Evolutionary conservation across 2,329 filamentous ascomycete species (phyloP).

Genomic region (Colletotrichum karsti): DNA sequence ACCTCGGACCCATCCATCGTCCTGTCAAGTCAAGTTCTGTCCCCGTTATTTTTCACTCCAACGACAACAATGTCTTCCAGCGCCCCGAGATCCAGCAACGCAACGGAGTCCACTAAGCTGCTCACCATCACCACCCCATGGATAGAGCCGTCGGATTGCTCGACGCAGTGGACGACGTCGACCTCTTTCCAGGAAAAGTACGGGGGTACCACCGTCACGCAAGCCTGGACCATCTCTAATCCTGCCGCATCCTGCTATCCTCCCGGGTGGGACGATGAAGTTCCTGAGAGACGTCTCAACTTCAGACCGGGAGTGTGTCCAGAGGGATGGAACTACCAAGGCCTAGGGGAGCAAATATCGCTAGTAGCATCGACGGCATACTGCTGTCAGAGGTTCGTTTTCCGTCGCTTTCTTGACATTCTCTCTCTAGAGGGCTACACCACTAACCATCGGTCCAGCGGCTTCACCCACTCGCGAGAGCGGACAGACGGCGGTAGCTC

Average conservation of each 20-base stretch:
- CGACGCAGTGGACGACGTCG: neutral
- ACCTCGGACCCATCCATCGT: neutral
- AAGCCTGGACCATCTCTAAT: neutral
- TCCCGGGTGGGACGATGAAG: neutral
- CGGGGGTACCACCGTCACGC: neutral
- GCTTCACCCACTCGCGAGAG: neutral
- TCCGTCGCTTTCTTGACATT: neutral
- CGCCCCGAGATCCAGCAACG: neutral
- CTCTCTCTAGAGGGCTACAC: neutral
- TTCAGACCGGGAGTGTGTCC: conserved; percentile 23
- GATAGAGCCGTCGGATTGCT: conserved; percentile 7
- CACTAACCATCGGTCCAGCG: neutral
- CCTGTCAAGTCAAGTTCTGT: too few relatives aligned
- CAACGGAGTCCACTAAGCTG: neutral
- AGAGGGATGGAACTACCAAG: conserved; percentile 6
- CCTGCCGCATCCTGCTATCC: conserved; percentile 13
- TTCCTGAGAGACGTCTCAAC: neutral
- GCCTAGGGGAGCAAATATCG: neutral
- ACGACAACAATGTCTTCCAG: neutral
- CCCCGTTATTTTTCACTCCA: neutral
- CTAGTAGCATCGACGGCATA: conserved; percentile 2
- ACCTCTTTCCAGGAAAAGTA: neutral
- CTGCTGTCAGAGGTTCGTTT: conserved; percentile 11
- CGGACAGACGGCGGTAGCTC: neutral
- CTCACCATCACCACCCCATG: conserved; percentile 21